A percentile compares a stretch with the other conserved stretches of the same genome.
Conservation (phyloP, 177 flowering plant species). For the Vitis hybrid region DNA sequence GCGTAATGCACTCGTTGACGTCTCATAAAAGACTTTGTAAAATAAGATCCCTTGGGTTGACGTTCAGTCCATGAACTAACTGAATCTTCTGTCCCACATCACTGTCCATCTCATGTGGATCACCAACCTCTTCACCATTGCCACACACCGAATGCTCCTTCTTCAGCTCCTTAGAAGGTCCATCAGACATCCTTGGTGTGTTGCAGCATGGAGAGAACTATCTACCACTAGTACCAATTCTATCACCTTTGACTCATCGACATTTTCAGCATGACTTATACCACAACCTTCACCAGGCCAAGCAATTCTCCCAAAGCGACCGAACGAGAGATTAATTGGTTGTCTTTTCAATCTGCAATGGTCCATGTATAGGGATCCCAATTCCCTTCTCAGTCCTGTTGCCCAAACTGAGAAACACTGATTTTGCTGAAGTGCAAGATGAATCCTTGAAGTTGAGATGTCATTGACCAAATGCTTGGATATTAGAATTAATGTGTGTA, state of each 20-base stretch:
- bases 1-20: too few relatives aligned
- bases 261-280: constrained; percentile 83
- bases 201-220: constrained; percentile 14
- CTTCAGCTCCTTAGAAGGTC: constrained; percentile 67
- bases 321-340: constrained; percentile 92
- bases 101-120: too few relatives aligned
- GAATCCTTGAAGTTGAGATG: too few relatives aligned
- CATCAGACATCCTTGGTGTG: constrained; percentile 70
- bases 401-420: neutral
- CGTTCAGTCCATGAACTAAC: too few relatives aligned
- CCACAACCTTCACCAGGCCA: constrained; percentile 87
- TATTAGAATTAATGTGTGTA: too few relatives aligned
- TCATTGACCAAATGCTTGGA: too few relatives aligned
- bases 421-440: too few relatives aligned
- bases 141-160: too few relatives aligned
- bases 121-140: too few relatives aligned
- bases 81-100: too few relatives aligned
- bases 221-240: constrained; percentile 75
- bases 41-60: too few relatives aligned
- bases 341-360: constrained; percentile 74
- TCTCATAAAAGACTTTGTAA: too few relatives aligned
- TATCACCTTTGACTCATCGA: constrained; percentile 83
- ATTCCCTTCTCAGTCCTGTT: constrained; percentile 45
- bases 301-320: constrained; percentile 87
- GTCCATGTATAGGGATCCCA: constrained; percentile 73